Percentiles rank a stretch among this genome's conserved stretches.
These are phyloP conservation scores for Fraxinus paxiana DNA, from an alignment of 305 asterid species.

Conservation along the genomic window DNA sequence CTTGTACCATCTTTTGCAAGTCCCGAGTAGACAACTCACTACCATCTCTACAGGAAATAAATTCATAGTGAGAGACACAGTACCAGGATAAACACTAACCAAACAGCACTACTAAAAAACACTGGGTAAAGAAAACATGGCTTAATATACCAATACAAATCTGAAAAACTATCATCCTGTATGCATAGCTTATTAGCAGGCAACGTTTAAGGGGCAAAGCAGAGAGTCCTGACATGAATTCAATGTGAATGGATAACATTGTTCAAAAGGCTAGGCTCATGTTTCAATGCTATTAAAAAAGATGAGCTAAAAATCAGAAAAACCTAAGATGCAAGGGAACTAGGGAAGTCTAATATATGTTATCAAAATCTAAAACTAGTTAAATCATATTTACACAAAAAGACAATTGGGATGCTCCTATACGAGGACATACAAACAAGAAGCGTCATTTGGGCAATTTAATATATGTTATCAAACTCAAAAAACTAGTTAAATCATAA, in stretches of 20 bases:
- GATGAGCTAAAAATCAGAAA: neutral
- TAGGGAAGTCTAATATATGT: neutral
- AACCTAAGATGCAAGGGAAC: neutral
- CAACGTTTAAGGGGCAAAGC: neutral
- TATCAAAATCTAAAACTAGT: neutral
- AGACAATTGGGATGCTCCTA: neutral
- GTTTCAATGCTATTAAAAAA: neutral
- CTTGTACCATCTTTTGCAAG: constrained; percentile 99
- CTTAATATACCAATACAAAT: neutral
- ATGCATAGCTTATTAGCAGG: neutral
- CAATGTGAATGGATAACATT: neutral
- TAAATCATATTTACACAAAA: neutral
- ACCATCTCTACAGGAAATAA: constrained; percentile 54
- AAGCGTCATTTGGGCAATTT: constrained; percentile 5
- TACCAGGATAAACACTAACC: neutral
- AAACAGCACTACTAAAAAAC: constrained; percentile 3
- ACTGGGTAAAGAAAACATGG: constrained; percentile 3
- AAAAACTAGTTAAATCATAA: neutral
- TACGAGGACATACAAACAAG: neutral
- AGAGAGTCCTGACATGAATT: neutral
- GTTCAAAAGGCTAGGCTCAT: neutral
- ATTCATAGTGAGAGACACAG: neutral
- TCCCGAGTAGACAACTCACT: constrained; percentile 88
- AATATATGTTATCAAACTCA: neutral
- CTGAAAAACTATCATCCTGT: neutral